Evolutionary conservation across 345 rosid genomes (phyloP), one percentile per base, ranked within the genome.

Genomic region (Geranium brycei): DNA sequence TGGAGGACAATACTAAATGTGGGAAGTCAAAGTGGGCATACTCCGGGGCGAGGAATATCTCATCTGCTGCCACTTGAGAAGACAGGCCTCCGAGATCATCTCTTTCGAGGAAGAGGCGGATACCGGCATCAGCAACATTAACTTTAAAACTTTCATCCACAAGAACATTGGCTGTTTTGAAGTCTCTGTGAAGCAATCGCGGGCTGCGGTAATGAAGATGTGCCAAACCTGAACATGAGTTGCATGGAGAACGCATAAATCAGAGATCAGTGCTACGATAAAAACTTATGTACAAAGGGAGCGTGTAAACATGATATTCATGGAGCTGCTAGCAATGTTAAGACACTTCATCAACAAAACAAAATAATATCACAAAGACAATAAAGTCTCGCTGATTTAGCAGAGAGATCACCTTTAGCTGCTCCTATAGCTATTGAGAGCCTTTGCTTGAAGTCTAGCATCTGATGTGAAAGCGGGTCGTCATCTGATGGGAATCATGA

Each of bases 41-140:
- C 98, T 87, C 98, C 16, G 93, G 90, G 12, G 98, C 85, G 65
- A 83, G 91, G 72, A 86, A 92, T 66, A 87, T 83, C 77, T 87
- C 93, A 69, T 92, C 93, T 40, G 82, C 80, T n/a, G 76, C 58
- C 68, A 66, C 72, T 75, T 81, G 91, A 51, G 95, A 80, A 58
- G 96, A 92, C 67, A 93, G 82, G 55, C 89, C 98, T 19, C 7
- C 41, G 68, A 72, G 51, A 69, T 86, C 89, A 1, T 64, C 75
- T 77, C 89, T 77, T 70, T 86, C 95, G 66, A 89, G 77, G 73
- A 92, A 85, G 75, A 86, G 84, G 59, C 84, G 81, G 1, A 92
- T 74, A 69, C 98, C 98, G 7, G 96, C 93, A 76, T 87, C 98
- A 11, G 96, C 98, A 75, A 89, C 98, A 71, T 89, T 89, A 5